Base-by-base conservation (phyloP, 805 yeast genomes). In the Candida pseudoglaebosa region DNA sequence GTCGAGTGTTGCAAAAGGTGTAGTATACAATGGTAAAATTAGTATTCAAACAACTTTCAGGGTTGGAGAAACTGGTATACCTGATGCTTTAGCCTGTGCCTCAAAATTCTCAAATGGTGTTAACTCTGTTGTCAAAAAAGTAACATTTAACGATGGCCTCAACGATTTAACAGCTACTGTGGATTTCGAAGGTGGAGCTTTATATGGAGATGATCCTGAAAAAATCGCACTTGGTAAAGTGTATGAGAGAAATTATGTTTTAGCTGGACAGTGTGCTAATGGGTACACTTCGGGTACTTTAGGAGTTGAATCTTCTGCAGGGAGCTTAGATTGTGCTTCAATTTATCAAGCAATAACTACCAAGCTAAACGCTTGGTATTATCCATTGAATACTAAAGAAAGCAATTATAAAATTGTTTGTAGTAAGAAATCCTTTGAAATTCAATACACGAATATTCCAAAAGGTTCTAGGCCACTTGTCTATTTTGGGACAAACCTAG, bases 401-500 rank as follows among this genome's bases (percentile, higher is more conserved):
- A 15, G 41, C 18, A 8, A 17, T 2, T 37, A 30, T 19, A 43
- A 53, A 4, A 42, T 39, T 10, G 14, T 45, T 1, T 60, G 63
- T 45, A 34, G 43, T 3, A 5, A 39, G 5, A 32, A 38, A 5
- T 34, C 37, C 2, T 41, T 34, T 19, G 36, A 33, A 2, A 41
- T 46, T 14, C 37, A 17, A 10, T 59, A 50, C 41, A 20, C 26
- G 3, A 53, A 50, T 36, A 28, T 60, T 19, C 62, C 64, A 5
- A 57, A 60, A 2, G 65, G 65, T 2, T 54, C 43, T 39, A 42
- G 59, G 14, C 56, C 58, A 5, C 55, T 45, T 37, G 42, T 56
- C 24, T 52, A 50, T 32, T 42, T 35, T 19, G 28, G n/a, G n/a
- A n/a, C 49, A 31, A 43, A 34, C 16, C 29, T 40, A 5, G 29